Conservation (phyloP, 768 basidiomycete genomes). For the Termitomyces sp. region DNA sequence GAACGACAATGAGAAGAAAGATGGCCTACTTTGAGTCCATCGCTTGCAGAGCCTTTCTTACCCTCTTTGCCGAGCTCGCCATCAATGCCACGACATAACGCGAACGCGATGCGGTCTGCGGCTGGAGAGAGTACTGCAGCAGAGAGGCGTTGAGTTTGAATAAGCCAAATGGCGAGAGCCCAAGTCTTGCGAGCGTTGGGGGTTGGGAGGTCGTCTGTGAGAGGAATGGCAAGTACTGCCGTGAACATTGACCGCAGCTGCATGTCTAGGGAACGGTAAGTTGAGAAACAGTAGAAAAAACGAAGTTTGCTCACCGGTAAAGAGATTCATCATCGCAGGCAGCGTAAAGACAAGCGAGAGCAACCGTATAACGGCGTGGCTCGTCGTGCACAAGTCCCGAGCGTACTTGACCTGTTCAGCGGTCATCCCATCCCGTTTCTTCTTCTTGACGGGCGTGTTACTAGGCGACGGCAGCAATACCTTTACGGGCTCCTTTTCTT, state of each 20-base stretch:
- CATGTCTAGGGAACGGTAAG: slow-evolving; percentile 35
- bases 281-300: slow-evolving; percentile 10
- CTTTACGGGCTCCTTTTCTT: slow-evolving; percentile 23
- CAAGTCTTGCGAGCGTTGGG: slow-evolving; percentile 86
- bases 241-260: slow-evolving; percentile 60
- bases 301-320: slow-evolving; percentile 46
- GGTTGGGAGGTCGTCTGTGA: slow-evolving; percentile 66
- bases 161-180: slow-evolving; percentile 69
- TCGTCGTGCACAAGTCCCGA: slow-evolving; percentile 72
- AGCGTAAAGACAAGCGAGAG: slow-evolving; percentile 58
- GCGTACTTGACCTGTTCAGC: slow-evolving; percentile 78
- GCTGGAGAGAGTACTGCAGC: slow-evolving; percentile 55
- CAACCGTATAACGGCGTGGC: slow-evolving; percentile 66
- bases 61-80: slow-evolving; percentile 88
- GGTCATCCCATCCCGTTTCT: slow-evolving; percentile 66
- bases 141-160: slow-evolving; percentile 72
- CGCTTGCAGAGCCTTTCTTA: slow-evolving; percentile 77
- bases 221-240: slow-evolving; percentile 66
- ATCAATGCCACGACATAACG: slow-evolving; percentile 71
- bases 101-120: slow-evolving; percentile 64
- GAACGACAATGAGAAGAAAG: neutral
- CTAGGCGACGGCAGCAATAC: slow-evolving; percentile 61
- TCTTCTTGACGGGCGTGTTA: slow-evolving; percentile 52
- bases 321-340: slow-evolving; percentile 55
- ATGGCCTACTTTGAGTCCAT: slow-evolving; percentile 66